phyloP scores from a whole-genome alignment of 805 yeast species.

The Candida dajiaensis region DNA sequence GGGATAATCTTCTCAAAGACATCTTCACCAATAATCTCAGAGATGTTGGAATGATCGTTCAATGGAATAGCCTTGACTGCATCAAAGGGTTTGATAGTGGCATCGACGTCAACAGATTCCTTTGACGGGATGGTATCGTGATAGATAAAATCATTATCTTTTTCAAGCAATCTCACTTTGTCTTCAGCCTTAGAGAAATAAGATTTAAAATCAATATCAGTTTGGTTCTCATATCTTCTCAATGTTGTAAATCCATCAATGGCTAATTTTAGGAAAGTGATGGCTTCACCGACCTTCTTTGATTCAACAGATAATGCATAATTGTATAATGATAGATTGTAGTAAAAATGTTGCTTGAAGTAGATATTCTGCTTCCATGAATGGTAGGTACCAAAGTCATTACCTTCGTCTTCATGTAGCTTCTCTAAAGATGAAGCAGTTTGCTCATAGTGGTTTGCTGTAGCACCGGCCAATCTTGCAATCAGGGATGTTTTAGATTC shows the following conservation, averaged over 20 bases:
- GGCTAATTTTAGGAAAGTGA: constrained; percentile 57
- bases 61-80: constrained; percentile 58
- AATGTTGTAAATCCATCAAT: constrained; percentile 28
- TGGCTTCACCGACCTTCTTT: constrained; percentile 68
- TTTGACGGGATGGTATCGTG: constrained; percentile 68
- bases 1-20: constrained; percentile 81
- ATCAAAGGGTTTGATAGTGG: constrained; percentile 63
- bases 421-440: constrained; percentile 41
- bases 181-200: constrained; percentile 29
- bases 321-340: constrained; percentile 55
- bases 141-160: constrained; percentile 87
- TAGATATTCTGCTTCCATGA: constrained; percentile 48
- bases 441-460: constrained; percentile 48
- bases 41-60: constrained; percentile 40
- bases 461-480: constrained; percentile 66
- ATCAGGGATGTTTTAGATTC: constrained; percentile 54
- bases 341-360: constrained; percentile 50
- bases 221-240: constrained; percentile 29
- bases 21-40: constrained; percentile 40
- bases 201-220: constrained; percentile 27
- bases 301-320: constrained; percentile 51
- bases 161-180: constrained; percentile 41
- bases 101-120: constrained; percentile 37
- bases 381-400: constrained; percentile 33
- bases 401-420: constrained; percentile 25